These are phyloP conservation scores for Diospyros lotus DNA, from an alignment of 148 eudicot species.

Conservation along the genomic window DNA sequence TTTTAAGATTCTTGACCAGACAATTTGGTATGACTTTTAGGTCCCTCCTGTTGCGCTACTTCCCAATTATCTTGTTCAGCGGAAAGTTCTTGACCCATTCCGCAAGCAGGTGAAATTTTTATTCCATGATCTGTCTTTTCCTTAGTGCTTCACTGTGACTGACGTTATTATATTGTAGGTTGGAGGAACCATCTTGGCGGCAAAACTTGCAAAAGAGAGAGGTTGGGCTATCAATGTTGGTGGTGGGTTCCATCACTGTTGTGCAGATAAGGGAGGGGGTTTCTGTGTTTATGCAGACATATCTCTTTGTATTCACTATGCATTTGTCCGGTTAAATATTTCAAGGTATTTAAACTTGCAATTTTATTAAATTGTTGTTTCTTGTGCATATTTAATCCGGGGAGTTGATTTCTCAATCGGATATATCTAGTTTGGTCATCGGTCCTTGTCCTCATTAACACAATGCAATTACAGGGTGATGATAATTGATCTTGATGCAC, in stretches of 20 bases:
- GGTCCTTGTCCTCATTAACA: constrained; percentile 8
- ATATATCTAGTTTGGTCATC: neutral
- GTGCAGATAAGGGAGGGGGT: constrained; percentile 81
- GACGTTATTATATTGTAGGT: constrained; percentile 38
- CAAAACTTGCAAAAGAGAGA: constrained; percentile 85
- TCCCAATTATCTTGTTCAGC: constrained; percentile 70
- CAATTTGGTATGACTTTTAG: constrained; percentile 29
- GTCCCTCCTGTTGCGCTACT: constrained; percentile 87
- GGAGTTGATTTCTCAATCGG: neutral
- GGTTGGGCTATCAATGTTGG: constrained; percentile 99
- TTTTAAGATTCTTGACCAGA: neutral
- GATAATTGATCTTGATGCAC: constrained; percentile 98
- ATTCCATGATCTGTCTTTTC: neutral
- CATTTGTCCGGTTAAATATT: constrained; percentile 55
- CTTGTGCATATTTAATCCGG: constrained; percentile 1
- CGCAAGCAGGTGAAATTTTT: constrained; percentile 65
- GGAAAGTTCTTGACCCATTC: constrained; percentile 73
- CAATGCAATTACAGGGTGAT: constrained; percentile 52
- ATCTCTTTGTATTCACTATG: constrained; percentile 76
- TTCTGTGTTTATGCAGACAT: constrained; percentile 95
- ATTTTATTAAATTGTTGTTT: neutral
- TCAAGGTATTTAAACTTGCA: constrained; percentile 45
- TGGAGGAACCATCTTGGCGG: constrained; percentile 87
- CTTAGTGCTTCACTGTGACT: neutral
- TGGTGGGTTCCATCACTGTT: constrained; percentile 98